Evolutionary conservation across 352 stramenopile species (phyloP).

Genomic region (Phytopythium litorale): DNA sequence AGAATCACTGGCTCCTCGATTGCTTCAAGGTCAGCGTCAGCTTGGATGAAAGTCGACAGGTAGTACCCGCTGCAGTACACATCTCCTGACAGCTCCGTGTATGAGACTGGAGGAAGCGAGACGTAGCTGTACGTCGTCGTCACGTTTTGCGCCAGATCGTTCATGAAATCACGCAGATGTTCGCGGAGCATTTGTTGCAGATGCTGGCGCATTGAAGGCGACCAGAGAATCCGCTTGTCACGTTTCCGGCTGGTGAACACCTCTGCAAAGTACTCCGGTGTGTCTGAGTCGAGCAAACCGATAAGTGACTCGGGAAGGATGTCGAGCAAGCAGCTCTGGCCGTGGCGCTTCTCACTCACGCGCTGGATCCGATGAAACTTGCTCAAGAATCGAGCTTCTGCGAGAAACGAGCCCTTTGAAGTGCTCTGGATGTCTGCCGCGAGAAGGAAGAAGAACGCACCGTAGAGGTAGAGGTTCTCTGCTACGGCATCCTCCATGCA

Average conservation of each 20-base stretch:
- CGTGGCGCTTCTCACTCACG: constrained; percentile 33
- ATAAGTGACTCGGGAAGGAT: constrained; percentile 77
- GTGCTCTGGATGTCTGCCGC: constrained; percentile 22
- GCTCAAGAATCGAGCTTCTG: constrained; percentile 59
- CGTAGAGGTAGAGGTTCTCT: constrained; percentile 52
- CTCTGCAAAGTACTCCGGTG: constrained; percentile 56
- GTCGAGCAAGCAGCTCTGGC: constrained; percentile 64
- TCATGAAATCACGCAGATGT: constrained; percentile 67
- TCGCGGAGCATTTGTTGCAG: constrained; percentile 71
- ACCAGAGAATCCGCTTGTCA: constrained; percentile 75
- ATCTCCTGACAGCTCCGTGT: constrained; percentile 65
- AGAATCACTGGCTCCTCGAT: constrained; percentile 73
- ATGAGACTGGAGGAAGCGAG: constrained; percentile 63
- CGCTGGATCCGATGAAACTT: constrained; percentile 60
- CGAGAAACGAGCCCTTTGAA: constrained; percentile 36
- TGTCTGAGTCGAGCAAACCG: constrained; percentile 56
- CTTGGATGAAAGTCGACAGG: constrained; percentile 60
- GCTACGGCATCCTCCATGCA: constrained; percentile 41
- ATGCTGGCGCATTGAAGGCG: constrained; percentile 59
- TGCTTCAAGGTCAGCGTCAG: constrained; percentile 43
- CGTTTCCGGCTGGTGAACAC: constrained; percentile 49
- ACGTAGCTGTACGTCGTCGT: constrained; percentile 55
- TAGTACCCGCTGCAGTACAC: constrained; percentile 79
- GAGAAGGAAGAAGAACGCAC: constrained; percentile 77
- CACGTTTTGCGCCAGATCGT: constrained; percentile 50